These are phyloP conservation scores for Thinopyrum elongatum DNA, from an alignment of 176 grass and related monocot genomes.

Conservation along the genomic window DNA sequence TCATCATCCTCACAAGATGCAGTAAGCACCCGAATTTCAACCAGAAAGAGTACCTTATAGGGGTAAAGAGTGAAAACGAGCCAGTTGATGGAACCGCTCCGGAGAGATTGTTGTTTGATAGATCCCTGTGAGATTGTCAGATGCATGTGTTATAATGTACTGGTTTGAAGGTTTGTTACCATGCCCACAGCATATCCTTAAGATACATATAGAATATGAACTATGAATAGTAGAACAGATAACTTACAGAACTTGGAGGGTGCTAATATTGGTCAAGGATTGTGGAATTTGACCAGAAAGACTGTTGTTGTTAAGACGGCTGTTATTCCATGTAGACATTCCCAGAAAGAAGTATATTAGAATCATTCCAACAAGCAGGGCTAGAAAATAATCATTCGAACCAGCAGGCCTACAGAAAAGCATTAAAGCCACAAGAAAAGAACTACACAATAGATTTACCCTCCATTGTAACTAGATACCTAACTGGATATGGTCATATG, in stretches of 20 bases:
- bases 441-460: background rate
- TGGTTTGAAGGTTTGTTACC: background rate
- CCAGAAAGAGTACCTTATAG: constrained; percentile 59
- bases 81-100: constrained; percentile 69
- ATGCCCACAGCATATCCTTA: constrained; percentile 12
- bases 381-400: background rate
- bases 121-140: constrained; percentile 55
- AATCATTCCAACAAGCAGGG: constrained; percentile 24
- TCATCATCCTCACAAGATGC: constrained; percentile 9
- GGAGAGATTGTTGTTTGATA: constrained; percentile 75
- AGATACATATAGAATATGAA: background rate
- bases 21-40: constrained; percentile 20
- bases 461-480: background rate
- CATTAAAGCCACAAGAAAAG: background rate
- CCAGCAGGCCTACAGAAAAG: background rate
- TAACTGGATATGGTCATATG: background rate
- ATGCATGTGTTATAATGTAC: constrained; percentile 19
- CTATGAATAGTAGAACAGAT: constrained; percentile 11
- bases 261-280: constrained; percentile 46
- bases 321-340: constrained; percentile 51
- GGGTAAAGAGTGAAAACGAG: constrained; percentile 76
- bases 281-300: constrained; percentile 54
- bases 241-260: constrained; percentile 91
- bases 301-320: constrained; percentile 88
- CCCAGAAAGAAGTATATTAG: constrained; percentile 25